Base-by-base conservation (phyloP, 805 yeast species). In the Komagataella mondaviorum region DNA sequence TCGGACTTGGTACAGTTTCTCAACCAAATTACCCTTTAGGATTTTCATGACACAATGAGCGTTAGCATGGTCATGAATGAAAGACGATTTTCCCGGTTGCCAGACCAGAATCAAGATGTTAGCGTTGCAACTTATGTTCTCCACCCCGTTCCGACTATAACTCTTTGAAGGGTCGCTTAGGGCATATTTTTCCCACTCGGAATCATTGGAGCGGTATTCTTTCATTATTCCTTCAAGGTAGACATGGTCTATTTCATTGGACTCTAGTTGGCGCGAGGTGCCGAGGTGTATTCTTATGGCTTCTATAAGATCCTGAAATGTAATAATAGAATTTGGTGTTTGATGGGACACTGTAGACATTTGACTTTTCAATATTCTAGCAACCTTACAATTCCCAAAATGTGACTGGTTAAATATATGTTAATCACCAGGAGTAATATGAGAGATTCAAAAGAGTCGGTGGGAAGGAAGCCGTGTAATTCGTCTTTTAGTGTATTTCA, bases 11-110 rank as follows among this genome's bases (percentile, higher is more conserved):
- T 77, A 83, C 18, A 81, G 65, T 6, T 76, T 71, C 63, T 84
- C 91, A 10, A 66, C 65, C 49, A 84, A 68, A 30, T 66, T 62
- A 6, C 90, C 90, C 57, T 75, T 69, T 54, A 84, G 68, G 47
- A 84, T 70, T 63, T 83, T 83, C 80, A 84, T 83, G 54, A 83
- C 73, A 64, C 91, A 84, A 65, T 84, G 88, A 10, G 89, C 88
- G 51, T 76, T 72, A 18, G 88, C 86, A 58, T 84, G 91, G 63
- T 83, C 88, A 62, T 84, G 91, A 54, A 84, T 78, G 49, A 77
- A 73, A 20, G 85, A 78, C 23, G 80, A 72, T 58, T 73, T 71
- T 6, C 80, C 79, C 1, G 89, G 88, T 50, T 75, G 72, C 91
- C 91, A 84, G 18, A 83, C 88, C 49, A 84, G 64, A 14, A 84